phyloP scores from a whole-genome alignment of 1,284 basidiomycete genomes.

The Flammula alnicola region DNA sequence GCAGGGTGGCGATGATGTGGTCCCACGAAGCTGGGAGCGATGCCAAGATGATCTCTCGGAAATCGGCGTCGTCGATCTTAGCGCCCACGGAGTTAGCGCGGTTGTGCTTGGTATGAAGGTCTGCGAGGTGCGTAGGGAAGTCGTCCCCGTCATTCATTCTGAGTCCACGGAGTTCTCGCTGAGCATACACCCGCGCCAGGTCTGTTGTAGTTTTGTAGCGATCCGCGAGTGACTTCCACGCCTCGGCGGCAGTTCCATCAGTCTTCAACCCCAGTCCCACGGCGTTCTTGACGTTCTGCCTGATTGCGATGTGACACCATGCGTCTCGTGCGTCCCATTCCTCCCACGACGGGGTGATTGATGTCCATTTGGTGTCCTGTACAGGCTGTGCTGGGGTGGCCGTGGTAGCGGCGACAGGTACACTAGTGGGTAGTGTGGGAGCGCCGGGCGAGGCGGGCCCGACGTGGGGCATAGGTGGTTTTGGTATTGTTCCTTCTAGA shows the following conservation, averaged over 20 bases:
- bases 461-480: too few relatives aligned
- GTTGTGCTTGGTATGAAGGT: slow-evolving; percentile 18
- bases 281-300: slow-evolving; percentile 24
- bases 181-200: slow-evolving; percentile 12
- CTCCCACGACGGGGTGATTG: slow-evolving; percentile 14
- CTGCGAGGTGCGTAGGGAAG: slow-evolving; percentile 17
- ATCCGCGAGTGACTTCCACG: slow-evolving; percentile 23
- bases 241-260: slow-evolving; percentile 26
- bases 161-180: slow-evolving; percentile 10
- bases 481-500: too few relatives aligned
- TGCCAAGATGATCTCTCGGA: slow-evolving; percentile 24
- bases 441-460: too few relatives aligned
- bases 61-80: slow-evolving; percentile 16
- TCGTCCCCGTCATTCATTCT: slow-evolving; percentile 14
- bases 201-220: slow-evolving; percentile 12
- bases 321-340: slow-evolving; percentile 26
- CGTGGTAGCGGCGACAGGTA: too few relatives aligned
- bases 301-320: slow-evolving; percentile 19
- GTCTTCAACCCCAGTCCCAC: slow-evolving; percentile 25
- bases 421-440: too few relatives aligned
- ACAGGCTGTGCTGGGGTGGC: background rate
- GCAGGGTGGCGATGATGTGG: slow-evolving; percentile 17
- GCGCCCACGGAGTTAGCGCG: slow-evolving; percentile 20
- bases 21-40: slow-evolving; percentile 25
- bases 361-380: slow-evolving; percentile 13